A percentile compares a stretch with the other conserved stretches of the same genome.
These are phyloP conservation scores for Echites panduratus DNA, from an alignment of 257 asterid species.

Conservation along the genomic window DNA sequence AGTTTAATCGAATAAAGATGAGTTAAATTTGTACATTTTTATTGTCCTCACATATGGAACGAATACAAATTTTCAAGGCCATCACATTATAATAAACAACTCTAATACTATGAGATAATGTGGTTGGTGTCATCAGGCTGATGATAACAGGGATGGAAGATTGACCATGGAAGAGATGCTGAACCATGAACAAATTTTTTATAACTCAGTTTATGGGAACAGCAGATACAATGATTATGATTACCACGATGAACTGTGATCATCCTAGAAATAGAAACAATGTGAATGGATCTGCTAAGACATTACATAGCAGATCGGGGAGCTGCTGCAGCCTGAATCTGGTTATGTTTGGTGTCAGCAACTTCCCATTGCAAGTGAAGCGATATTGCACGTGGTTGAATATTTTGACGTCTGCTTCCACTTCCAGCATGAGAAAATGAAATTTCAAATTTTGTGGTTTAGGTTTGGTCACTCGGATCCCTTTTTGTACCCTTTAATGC, in stretches of 20 bases:
- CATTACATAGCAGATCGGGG: neutral
- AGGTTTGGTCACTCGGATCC: neutral
- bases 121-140: constrained; percentile 19
- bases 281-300: neutral
- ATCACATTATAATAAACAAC: too few relatives aligned
- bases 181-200: constrained; percentile 22
- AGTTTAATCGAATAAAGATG: too few relatives aligned
- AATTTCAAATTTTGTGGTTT: neutral
- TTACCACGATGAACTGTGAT: constrained; percentile 28
- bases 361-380: neutral
- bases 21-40: too few relatives aligned
- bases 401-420: neutral
- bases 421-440: neutral
- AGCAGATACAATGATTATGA: neutral
- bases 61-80: too few relatives aligned
- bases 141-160: constrained; percentile 28
- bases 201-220: constrained; percentile 17
- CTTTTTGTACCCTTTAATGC: too few relatives aligned
- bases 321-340: neutral
- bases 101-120: too few relatives aligned
- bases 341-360: neutral
- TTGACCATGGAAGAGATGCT: constrained; percentile 26
- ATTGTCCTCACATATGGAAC: too few relatives aligned
- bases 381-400: neutral
- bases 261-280: neutral